Base-by-base conservation (phyloP, 148 eudicot species). In the Bassia scoparia region DNA sequence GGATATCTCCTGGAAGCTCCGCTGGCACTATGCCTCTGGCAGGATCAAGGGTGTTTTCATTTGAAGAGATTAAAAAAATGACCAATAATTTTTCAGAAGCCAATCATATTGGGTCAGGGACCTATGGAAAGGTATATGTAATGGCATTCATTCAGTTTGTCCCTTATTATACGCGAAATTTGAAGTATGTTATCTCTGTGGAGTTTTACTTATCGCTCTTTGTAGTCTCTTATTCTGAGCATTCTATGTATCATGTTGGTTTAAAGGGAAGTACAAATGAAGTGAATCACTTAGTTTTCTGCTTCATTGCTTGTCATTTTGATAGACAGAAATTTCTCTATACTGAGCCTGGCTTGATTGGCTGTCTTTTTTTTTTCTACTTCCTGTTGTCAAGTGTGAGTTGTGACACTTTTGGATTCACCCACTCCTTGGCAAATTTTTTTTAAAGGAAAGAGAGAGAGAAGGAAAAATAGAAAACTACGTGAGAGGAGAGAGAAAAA, bases 81-180 rank as follows among this genome's bases (percentile, higher is more conserved):
- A 79, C 87, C 34, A 79, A 67, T 49, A 82, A 77, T 55, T 84
- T 84, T 53, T 76, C 85, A 23, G 85, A 77, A 43, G 41, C 46
- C 41, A 84, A 82, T 74, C 61, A 27, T 13, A 71, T 82, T 23
- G 87, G 87, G 49, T 59, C 70, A 23, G 87, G 87, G 20, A 82
- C 85, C 12, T 84, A 77, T 37, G 87, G 87, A 46, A 82, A 79
- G 87, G 87, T 84, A 78, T 65, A 52, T 21, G 14, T 48, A 10
- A 13, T 48, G 53, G 53, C 53, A 48, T 15, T 10, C 2, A 6
- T 4, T 13, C 53, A 13, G 20, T 38, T n/a, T 64, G 23, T 41
- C 44, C 44, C 11, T 6, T 9, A 41, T 7, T 3, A 41, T 7
- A 41, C 4, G 35, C 17, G 10, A 59, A 12, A 29, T 37, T 14